phyloP scores from a whole-genome alignment of 768 basidiomycete genomes.

The Phaeotremella fagi region DNA sequence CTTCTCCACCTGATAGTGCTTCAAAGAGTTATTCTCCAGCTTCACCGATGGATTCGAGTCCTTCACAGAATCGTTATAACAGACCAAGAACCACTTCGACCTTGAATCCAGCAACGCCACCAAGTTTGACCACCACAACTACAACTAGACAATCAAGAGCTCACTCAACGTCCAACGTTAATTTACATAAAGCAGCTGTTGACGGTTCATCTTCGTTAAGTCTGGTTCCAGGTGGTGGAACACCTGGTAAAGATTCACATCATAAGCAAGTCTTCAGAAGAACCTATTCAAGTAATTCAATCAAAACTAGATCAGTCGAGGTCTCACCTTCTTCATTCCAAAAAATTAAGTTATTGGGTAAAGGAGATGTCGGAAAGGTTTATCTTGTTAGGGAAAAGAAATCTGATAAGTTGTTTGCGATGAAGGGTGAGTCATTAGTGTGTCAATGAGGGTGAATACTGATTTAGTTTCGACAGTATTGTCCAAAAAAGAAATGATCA shows the following conservation, averaged over 20 bases:
- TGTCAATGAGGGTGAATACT: not conserved
- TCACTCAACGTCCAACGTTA: conserved; percentile 18
- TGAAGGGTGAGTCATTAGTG: conserved; percentile 73
- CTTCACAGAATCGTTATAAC: conserved; percentile 47
- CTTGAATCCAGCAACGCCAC: conserved; percentile 19
- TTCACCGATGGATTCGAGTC: not conserved
- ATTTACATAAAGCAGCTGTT: conserved; percentile 7
- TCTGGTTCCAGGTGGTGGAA: conserved; percentile 4
- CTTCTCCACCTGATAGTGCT: conserved; percentile 6
- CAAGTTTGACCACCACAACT: conserved; percentile 26
- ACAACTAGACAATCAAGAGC: conserved; percentile 22
- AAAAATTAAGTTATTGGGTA: conserved; percentile 96
- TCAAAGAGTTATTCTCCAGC: conserved; percentile 5
- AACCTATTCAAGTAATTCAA: conserved; percentile 96
- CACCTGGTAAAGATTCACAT: conserved; percentile 51
- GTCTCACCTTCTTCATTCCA: conserved; percentile 89
- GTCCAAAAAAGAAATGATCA: conserved; percentile 99
- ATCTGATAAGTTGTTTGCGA: conserved; percentile 88
- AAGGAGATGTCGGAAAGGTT: conserved; percentile 97
- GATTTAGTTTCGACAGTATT: conserved; percentile 59
- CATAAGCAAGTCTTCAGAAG: conserved; percentile 63
- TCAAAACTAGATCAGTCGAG: conserved; percentile 89
- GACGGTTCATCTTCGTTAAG: conserved; percentile 21
- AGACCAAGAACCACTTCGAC: conserved; percentile 52
- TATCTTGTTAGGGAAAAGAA: conserved; percentile 99